A percentile compares a stretch with the other conserved stretches of the same genome.
These are phyloP conservation scores for Cubamyces sp. DNA, from an alignment of 768 basidiomycete genomes.

Conservation along the genomic window DNA sequence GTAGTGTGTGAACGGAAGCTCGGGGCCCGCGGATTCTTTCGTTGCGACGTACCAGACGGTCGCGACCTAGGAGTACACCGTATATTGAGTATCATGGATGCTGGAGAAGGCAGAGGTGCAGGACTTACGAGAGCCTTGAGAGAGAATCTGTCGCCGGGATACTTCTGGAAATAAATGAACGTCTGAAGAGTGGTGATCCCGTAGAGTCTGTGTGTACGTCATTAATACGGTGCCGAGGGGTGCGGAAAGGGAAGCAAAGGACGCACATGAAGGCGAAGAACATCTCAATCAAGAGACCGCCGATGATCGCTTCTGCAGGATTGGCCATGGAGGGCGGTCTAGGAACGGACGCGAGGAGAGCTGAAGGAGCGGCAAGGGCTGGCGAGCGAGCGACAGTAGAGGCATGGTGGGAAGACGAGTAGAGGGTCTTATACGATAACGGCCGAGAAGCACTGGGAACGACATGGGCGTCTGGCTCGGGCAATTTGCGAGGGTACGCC, in stretches of 20 bases:
- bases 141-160: conserved; percentile 5
- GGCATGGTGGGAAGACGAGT: neutral
- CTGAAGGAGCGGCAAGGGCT: neutral
- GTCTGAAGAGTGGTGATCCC: conserved; percentile 25
- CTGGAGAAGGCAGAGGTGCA: no score
- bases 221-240: neutral
- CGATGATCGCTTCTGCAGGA: conserved; percentile 16
- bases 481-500: no score
- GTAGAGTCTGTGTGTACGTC: conserved; percentile 8
- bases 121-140: conserved; percentile 13
- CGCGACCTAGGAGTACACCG: neutral
- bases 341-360: neutral
- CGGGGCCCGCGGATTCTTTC: no score
- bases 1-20: neutral
- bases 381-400: neutral
- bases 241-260: no score
- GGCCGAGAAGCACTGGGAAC: neutral
- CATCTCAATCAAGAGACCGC: conserved; percentile 22
- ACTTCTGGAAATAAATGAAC: conserved; percentile 21
- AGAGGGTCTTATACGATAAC: neutral
- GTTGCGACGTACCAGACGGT: conserved; percentile 4
- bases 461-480: no score
- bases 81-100: neutral
- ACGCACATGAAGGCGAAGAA: conserved; percentile 25
- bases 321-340: conserved; percentile 8